Evolutionary conservation across 1,284 basidiomycete genomes (phyloP).

Genomic region (Apiotrichum gamsii): DNA sequence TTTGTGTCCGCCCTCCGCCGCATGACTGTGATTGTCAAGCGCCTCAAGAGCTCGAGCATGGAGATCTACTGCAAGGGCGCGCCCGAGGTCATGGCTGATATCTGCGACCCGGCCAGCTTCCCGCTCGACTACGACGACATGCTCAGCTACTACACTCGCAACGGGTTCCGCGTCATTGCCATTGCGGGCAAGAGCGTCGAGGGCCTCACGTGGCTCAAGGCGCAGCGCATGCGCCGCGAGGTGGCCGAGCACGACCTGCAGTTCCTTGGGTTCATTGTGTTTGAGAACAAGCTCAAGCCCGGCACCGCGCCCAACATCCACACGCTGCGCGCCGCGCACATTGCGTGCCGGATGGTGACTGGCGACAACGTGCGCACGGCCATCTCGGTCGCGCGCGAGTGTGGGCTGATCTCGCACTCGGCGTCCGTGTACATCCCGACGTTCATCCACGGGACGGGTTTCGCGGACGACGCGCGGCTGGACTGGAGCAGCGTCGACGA

Average conservation of each 20-base stretch:
- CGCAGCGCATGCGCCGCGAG: constrained; percentile 92
- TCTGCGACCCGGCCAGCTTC: constrained; percentile 82
- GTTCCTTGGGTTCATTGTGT: constrained; percentile 94
- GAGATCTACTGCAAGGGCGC: constrained; percentile 98
- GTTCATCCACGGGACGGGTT: constrained; percentile 74
- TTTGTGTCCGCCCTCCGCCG: constrained; percentile 88
- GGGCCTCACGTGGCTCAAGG: constrained; percentile 91
- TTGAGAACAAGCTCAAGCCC: constrained; percentile 97
- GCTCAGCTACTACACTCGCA: constrained; percentile 92
- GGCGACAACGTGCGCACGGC: constrained; percentile 97
- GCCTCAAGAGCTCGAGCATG: constrained; percentile 88
- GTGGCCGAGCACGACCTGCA: constrained; percentile 86
- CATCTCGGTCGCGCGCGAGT: constrained; percentile 93
- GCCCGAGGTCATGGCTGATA: constrained; percentile 94
- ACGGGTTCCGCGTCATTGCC: constrained; percentile 96
- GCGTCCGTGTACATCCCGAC: constrained; percentile 85
- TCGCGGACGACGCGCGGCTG: constrained; percentile 60
- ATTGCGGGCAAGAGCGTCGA: constrained; percentile 95
- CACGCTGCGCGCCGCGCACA: constrained; percentile 77
- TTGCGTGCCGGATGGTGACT: constrained; percentile 96
- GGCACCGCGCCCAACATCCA: constrained; percentile 89
- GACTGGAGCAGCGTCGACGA: constrained; percentile 95
- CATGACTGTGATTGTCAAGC: constrained; percentile 97
- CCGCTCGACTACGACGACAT: constrained; percentile 96
- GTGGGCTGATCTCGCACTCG: constrained; percentile 78